These are phyloP conservation scores for Globisporangium barbulae DNA, from an alignment of 352 stramenopile species.

Conservation along the genomic window DNA sequence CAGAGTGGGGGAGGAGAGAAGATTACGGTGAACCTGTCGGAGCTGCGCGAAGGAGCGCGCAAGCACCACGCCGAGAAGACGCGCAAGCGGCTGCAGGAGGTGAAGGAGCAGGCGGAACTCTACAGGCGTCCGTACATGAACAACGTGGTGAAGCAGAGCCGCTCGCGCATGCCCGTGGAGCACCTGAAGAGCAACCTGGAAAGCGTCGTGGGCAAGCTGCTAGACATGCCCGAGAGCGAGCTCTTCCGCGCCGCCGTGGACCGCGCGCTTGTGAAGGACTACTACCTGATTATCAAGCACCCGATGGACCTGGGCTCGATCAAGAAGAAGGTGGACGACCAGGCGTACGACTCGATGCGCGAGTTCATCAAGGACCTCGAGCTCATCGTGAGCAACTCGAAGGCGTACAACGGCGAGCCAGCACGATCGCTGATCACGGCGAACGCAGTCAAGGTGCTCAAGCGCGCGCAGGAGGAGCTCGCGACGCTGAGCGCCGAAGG, in stretches of 20 bases:
- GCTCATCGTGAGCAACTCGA: constrained; percentile 85
- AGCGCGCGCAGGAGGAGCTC: constrained; percentile 73
- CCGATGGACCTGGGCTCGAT: constrained; percentile 79
- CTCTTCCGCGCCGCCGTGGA: constrained; percentile 73
- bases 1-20: constrained; percentile 29
- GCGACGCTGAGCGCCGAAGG: constrained; percentile 40
- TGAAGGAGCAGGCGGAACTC: constrained; percentile 69
- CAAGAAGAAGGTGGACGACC: constrained; percentile 56
- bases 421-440: constrained; percentile 67
- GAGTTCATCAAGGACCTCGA: constrained; percentile 86
- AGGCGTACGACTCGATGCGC: constrained; percentile 78
- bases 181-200: constrained; percentile 68
- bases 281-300: constrained; percentile 85
- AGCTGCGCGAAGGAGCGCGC: constrained; percentile 67
- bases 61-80: constrained; percentile 82
- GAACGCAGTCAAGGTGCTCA: constrained; percentile 75
- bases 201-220: constrained; percentile 56
- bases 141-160: constrained; percentile 65
- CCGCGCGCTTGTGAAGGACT: constrained; percentile 56
- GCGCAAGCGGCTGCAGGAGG: constrained; percentile 67
- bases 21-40: constrained; percentile 75
- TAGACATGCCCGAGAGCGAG: constrained; percentile 78
- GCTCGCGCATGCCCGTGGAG: constrained; percentile 70
- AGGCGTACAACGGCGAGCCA: constrained; percentile 76
- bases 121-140: constrained; percentile 84